Conservation (phyloP, 306 rosid species). For the Clitoria ternatea region DNA sequence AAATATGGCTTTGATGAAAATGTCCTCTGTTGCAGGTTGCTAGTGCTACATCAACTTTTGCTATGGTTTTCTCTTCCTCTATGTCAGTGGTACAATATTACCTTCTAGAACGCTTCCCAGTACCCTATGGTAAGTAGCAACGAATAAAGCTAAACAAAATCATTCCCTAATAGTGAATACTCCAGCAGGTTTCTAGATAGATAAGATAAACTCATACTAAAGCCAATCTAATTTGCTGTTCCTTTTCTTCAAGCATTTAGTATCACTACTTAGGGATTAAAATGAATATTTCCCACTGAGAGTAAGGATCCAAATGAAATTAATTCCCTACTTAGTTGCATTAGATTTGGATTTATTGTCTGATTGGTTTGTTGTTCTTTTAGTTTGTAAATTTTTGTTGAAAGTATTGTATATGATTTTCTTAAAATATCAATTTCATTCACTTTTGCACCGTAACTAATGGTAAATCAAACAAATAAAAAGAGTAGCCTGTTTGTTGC, state of each 20-base stretch:
- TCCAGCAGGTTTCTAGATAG: neutral
- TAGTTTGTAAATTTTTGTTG: neutral
- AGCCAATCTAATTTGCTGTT: neutral
- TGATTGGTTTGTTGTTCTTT: no score
- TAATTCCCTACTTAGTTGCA: no score
- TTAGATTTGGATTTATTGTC: neutral
- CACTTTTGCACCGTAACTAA: no score
- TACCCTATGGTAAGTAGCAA: conserved; percentile 58
- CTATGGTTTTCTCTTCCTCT: conserved; percentile 77
- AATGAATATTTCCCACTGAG: neutral
- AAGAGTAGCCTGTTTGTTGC: no score
- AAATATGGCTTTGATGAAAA: neutral
- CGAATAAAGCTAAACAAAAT: neutral
- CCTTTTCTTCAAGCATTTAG: neutral
- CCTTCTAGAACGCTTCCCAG: conserved; percentile 69
- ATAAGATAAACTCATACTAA: neutral
- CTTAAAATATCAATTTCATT: no score
- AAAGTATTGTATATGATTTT: no score
- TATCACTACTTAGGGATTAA: neutral
- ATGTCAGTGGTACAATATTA: conserved; percentile 85
- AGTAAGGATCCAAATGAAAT: neutral
- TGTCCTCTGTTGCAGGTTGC: conserved; percentile 49
- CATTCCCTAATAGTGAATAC: neutral
- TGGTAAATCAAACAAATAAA: no score
- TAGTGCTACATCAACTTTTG: conserved; percentile 81